Base-by-base conservation (phyloP, 768 basidiomycete species). In the Russula emetica region DNA sequence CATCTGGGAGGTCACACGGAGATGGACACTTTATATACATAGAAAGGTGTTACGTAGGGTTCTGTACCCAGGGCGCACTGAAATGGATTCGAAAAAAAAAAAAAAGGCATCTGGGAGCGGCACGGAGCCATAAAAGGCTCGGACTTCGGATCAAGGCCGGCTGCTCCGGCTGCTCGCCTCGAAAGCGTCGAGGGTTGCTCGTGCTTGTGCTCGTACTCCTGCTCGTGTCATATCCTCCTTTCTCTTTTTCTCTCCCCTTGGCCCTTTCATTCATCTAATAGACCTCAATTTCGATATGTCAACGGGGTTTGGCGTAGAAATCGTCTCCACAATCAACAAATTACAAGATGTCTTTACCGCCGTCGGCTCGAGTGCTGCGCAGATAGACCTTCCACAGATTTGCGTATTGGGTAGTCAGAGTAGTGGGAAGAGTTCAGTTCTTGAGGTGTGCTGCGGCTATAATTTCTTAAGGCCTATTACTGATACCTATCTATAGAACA, bases 361-460 rank as follows among this genome's bases (percentile, higher is more conserved):
- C 20, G 87, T 94, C 66, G 92, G 92, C 70, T 83, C 87, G 26
- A 85, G 83, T 55, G 85, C 86, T 59, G 79, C 87, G 40, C 82
- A 84, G 75, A 90, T 94, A 82, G 92, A 94, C 83, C 79, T 94
- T 61, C 92, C 92, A 16, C 92, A 94, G 79, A 94, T 94, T 74
- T 94, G 92, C 70, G 92, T 94, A 55, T 81, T 94, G 20, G 92
- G 92, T 36, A 91, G 90, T 77, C 92, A 94, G 75, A 93, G 92
- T 77, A 92, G 91, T 70, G 92, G 92, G 62, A 94, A 94, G 81
- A 94, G 92, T 81, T 91, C 89, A 77, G 92, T 94, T 56, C 82
- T 94, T 47, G 92, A 94, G 86, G 91, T 91, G 69, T 63, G 82
- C 68, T 40, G n/a, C 44, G 1, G 2, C 50, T 6, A 26, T 54